These are phyloP conservation scores for Shiraia sp. DNA, from an alignment of 2,329 filamentous ascomycete genomes.

Conservation along the genomic window DNA sequence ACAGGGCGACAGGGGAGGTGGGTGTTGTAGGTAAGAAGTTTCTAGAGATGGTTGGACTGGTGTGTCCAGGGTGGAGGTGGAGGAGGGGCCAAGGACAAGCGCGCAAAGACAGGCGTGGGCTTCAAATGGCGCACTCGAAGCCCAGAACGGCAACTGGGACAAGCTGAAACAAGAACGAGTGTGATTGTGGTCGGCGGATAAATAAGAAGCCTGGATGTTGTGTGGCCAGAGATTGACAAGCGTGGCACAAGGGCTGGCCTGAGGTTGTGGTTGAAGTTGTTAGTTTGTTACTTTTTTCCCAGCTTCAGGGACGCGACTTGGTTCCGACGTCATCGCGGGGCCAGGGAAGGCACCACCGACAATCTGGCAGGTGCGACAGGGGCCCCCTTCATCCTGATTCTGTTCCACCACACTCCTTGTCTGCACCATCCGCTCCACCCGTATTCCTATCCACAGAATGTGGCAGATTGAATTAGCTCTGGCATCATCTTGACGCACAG, in stretches of 20 bases:
- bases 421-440: too few relatives aligned
- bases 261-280: background rate
- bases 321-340: constrained; percentile 11
- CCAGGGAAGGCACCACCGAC: background rate
- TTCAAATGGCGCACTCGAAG: too few relatives aligned
- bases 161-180: too few relatives aligned
- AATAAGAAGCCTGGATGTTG: too few relatives aligned
- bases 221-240: too few relatives aligned
- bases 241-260: background rate
- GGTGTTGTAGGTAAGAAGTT: constrained; percentile 4
- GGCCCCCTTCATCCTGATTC: constrained; percentile 1
- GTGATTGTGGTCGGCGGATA: too few relatives aligned
- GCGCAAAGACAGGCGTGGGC: too few relatives aligned
- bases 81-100: too few relatives aligned
- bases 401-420: background rate
- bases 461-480: too few relatives aligned
- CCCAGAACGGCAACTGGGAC: too few relatives aligned
- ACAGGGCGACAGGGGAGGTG: background rate
- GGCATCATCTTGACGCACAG: too few relatives aligned
- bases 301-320: constrained; percentile 3
- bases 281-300: constrained; percentile 3
- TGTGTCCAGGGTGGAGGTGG: background rate
- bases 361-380: constrained; percentile 1
- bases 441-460: too few relatives aligned
- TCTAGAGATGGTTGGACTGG: background rate